Percentiles rank a stretch among this genome's conserved stretches.
phyloP scores from a whole-genome alignment of 169 alveolate species.

The Plasmodium inui region DNA sequence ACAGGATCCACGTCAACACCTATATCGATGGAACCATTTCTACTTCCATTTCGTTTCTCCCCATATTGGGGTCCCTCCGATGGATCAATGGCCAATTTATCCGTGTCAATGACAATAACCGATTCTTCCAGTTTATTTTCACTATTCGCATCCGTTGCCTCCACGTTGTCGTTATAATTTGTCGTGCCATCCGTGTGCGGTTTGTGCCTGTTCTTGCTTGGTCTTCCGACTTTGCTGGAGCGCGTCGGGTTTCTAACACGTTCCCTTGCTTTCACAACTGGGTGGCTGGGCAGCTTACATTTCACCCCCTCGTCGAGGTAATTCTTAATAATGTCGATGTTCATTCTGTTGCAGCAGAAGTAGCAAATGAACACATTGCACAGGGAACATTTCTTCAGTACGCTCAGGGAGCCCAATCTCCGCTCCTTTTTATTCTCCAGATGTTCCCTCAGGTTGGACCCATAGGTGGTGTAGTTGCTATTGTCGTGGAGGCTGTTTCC shows the following conservation, averaged over 20 bases:
- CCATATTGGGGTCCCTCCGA: not conserved
- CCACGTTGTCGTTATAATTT: not conserved
- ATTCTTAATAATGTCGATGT: conserved; percentile 51
- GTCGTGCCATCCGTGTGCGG: not conserved
- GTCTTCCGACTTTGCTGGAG: conserved; percentile 27
- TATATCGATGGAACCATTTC: not conserved
- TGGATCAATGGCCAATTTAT: not conserved
- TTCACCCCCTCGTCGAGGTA: conserved; percentile 23
- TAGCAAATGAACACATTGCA: conserved; percentile 69
- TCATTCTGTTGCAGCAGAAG: conserved; percentile 74
- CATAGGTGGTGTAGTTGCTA: not conserved
- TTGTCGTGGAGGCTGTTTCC: not conserved
- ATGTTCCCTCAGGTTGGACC: conserved; percentile 10
- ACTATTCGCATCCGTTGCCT: not conserved
- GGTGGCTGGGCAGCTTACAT: not conserved
- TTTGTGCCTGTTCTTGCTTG: conserved; percentile 2
- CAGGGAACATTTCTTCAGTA: conserved; percentile 38
- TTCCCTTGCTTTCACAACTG: not conserved
- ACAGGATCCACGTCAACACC: not conserved
- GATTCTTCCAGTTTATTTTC: not conserved
- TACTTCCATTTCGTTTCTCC: not conserved
- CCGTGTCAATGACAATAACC: not conserved
- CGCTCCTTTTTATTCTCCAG: conserved; percentile 62
- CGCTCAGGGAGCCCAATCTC: conserved; percentile 73
- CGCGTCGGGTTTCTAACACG: not conserved